Conservation (phyloP, 1,284 basidiomycete species). For the Rhodotorula sp. region DNA sequence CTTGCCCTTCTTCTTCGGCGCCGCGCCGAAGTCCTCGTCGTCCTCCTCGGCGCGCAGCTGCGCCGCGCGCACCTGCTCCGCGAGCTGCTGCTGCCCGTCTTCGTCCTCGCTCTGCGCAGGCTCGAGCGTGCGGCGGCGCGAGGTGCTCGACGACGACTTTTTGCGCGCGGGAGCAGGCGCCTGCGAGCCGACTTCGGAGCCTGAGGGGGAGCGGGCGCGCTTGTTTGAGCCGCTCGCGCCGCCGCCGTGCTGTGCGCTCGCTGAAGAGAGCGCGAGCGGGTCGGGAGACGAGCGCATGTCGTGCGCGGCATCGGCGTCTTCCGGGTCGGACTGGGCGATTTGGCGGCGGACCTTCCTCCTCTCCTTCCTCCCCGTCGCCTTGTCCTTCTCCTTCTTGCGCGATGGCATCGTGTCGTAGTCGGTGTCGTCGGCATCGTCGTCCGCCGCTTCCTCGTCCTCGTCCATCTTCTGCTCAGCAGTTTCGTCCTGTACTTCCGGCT, state of each 20-base stretch:
- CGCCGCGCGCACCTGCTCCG: background rate
- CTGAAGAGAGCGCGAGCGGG: background rate
- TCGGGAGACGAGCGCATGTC: background rate
- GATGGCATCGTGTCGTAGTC: background rate
- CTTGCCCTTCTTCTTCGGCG: slow-evolving; percentile 2
- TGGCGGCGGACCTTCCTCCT: background rate
- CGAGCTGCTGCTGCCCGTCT: background rate
- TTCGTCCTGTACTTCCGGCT: background rate
- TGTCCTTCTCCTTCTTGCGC: background rate
- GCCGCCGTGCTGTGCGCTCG: background rate
- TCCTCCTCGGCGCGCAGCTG: background rate
- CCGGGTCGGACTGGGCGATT: background rate
- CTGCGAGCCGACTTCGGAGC: too few species aligned
- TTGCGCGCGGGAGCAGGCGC: background rate
- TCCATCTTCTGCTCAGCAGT: background rate
- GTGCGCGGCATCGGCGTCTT: background rate
- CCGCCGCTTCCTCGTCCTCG: background rate
- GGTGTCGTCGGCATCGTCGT: background rate
- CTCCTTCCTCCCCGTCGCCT: background rate
- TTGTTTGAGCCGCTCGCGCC: background rate
- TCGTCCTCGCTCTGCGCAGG: slow-evolving; percentile 17
- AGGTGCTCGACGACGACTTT: background rate
- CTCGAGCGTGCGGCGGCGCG: background rate
- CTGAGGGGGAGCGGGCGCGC: too few species aligned
- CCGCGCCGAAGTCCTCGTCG: slow-evolving; percentile 12